Evolutionary conservation across 371 early-diverging fungal species (phyloP).

Genomic region (Circinella umbellata): DNA sequence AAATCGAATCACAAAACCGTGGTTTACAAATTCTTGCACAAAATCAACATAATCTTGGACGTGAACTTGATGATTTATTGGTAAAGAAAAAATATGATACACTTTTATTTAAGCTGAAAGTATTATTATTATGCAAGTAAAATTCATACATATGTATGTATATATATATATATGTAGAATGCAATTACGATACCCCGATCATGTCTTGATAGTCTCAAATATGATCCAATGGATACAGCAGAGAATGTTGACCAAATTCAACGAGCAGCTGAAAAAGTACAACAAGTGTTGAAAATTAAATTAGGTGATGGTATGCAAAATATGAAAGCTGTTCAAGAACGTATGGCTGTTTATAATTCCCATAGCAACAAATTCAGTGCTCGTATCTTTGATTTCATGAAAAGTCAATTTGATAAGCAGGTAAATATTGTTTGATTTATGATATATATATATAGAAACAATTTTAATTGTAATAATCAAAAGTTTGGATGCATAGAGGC

Average conservation of each 20-base stretch:
- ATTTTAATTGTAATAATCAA: too few relatives aligned
- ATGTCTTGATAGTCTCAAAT: conserved; percentile 66
- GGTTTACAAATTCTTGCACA: conserved; percentile 85
- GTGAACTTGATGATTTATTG: conserved; percentile 81
- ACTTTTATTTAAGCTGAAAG: neutral
- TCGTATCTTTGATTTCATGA: conserved; percentile 79
- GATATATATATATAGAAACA: too few relatives aligned
- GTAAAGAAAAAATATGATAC: conserved; percentile 39
- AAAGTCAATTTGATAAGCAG: conserved; percentile 67
- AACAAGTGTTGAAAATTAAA: conserved; percentile 76
- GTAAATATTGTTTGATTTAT: conserved; percentile 21
- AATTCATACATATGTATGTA: too few relatives aligned
- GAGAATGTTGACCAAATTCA: conserved; percentile 82
- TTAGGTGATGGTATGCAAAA: conserved; percentile 73
- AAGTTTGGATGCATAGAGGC: too few relatives aligned
- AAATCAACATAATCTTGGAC: conserved; percentile 85
- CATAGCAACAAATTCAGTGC: conserved; percentile 82
- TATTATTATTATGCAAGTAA: too few relatives aligned
- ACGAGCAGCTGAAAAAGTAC: conserved; percentile 78
- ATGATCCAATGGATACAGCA: conserved; percentile 82
- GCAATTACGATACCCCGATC: conserved; percentile 45
- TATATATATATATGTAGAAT: conserved; percentile 22
- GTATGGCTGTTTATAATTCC: conserved; percentile 75
- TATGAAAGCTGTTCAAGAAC: conserved; percentile 82
- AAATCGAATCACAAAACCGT: conserved; percentile 92